phyloP scores from a whole-genome alignment of 164 flowering plant genomes.

The Umbellularia californica region DNA sequence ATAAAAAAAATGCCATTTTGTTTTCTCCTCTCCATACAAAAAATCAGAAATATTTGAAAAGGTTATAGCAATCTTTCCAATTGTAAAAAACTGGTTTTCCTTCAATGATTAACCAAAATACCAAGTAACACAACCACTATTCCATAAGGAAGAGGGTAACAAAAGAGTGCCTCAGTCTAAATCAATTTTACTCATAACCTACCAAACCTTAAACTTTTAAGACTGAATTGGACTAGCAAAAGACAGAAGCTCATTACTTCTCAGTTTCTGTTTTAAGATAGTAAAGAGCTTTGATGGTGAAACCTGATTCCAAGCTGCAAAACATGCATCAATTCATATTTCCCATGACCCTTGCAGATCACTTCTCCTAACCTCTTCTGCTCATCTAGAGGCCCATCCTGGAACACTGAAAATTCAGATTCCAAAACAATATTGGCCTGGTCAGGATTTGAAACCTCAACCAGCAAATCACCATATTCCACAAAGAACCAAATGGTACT shows the following conservation, averaged over 20 bases:
- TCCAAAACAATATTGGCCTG: neutral
- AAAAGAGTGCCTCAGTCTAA: neutral
- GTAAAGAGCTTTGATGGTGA: neutral
- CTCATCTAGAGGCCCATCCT: neutral
- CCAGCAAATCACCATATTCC: neutral
- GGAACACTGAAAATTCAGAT: neutral
- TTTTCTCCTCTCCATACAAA: too few relatives aligned
- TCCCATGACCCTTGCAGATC: slow-evolving; percentile 6
- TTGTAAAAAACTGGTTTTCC: too few relatives aligned
- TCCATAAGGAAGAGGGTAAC: neutral
- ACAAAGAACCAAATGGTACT: neutral
- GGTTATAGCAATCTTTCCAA: too few relatives aligned
- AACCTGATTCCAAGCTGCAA: slow-evolving; percentile 17
- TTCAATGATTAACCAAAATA: neutral
- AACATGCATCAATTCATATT: slow-evolving; percentile 3
- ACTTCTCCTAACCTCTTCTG: slow-evolving; percentile 9
- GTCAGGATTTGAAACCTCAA: neutral
- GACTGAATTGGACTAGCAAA: neutral
- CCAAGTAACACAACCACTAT: neutral
- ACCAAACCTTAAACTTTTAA: neutral
- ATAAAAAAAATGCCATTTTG: too few relatives aligned
- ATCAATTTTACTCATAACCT: neutral
- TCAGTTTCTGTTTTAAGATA: neutral
- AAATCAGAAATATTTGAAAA: too few relatives aligned
- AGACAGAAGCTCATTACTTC: neutral